Conservation (phyloP, 2,329 filamentous ascomycete species). For the Aureobasidium sp. region DNA sequence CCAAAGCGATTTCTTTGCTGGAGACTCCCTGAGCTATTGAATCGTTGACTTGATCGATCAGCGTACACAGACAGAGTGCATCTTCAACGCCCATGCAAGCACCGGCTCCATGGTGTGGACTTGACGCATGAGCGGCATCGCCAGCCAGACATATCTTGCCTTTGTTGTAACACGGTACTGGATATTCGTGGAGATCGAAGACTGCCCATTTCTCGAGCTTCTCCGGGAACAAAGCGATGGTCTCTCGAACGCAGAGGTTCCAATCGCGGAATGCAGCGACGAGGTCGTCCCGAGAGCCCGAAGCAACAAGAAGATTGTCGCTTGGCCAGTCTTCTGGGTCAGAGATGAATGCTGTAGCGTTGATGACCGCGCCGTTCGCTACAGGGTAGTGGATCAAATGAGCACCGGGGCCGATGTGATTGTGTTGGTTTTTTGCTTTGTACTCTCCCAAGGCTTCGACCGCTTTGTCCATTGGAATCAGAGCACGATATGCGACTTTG, state of each 20-base stretch:
- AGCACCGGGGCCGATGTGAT: constrained; percentile 42
- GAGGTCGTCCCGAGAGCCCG: too few relatives aligned
- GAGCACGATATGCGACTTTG: constrained; percentile 53
- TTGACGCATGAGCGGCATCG: constrained; percentile 49
- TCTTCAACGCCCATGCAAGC: constrained; percentile 51
- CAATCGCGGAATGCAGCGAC: constrained; percentile 33
- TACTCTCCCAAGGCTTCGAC: constrained; percentile 21
- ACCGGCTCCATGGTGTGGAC: constrained; percentile 48
- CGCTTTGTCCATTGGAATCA: constrained; percentile 48
- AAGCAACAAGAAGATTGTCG: constrained; percentile 31
- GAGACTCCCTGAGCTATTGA: too few relatives aligned
- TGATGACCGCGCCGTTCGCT: constrained; percentile 47
- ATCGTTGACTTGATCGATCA: constrained; percentile 29
- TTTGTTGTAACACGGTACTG: constrained; percentile 32
- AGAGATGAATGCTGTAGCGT: constrained; percentile 44
- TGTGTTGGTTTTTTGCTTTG: constrained; percentile 18
- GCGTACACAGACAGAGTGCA: constrained; percentile 34
- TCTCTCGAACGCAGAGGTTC: constrained; percentile 30
- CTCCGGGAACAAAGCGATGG: constrained; percentile 37
- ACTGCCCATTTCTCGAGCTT: constrained; percentile 41
- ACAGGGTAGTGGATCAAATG: constrained; percentile 57
- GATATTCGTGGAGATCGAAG: constrained; percentile 35
- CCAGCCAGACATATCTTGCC: constrained; percentile 39
- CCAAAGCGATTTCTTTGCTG: neutral
- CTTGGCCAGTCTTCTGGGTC: constrained; percentile 29